A percentile compares a stretch with the other conserved stretches of the same genome.
These are phyloP conservation scores for Hansenula sp. DNA, from an alignment of 1,139 yeast species.

Conservation along the genomic window DNA sequence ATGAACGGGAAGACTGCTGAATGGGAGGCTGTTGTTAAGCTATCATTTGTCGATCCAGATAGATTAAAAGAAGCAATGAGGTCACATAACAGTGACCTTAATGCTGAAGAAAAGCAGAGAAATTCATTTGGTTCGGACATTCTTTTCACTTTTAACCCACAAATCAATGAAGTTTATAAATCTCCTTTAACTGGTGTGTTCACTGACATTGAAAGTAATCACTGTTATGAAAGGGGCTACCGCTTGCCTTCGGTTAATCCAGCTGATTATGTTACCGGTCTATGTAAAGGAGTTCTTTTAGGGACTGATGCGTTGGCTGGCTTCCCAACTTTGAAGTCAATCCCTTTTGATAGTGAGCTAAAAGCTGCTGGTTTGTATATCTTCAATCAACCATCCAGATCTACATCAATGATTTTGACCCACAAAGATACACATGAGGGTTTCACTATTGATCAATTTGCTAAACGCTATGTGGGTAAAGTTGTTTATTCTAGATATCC, in stretches of 20 bases:
- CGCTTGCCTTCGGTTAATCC: conserved; percentile 48
- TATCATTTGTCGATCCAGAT: conserved; percentile 86
- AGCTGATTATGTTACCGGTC: conserved; percentile 48
- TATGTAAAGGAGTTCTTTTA: conserved; percentile 61
- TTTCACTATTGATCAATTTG: conserved; percentile 43
- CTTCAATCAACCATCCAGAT: conserved; percentile 81
- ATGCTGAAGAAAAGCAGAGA: conserved; percentile 67
- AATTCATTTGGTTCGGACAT: conserved; percentile 73
- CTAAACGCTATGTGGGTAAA: conserved; percentile 55
- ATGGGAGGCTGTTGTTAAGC: conserved; percentile 98
- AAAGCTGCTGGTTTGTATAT: conserved; percentile 65
- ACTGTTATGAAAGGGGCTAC: conserved; percentile 61
- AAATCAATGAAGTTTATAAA: conserved; percentile 61
- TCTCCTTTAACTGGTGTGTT: conserved; percentile 81
- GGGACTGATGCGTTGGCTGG: conserved; percentile 81
- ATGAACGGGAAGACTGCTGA: conserved; percentile 92
- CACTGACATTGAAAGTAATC: conserved; percentile 73
- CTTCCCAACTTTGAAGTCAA: conserved; percentile 76
- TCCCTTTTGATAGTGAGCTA: conserved; percentile 56
- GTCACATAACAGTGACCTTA: conserved; percentile 56
- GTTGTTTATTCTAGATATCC: conserved; percentile 86
- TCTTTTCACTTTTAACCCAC: conserved; percentile 72
- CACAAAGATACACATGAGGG: conserved; percentile 55
- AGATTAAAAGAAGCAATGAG: conserved; percentile 69
- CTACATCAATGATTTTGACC: conserved; percentile 73